Evolutionary conservation across 495 filamentous ascomycete genomes (phyloP).

Genomic region (Eremomyces bilateralis): DNA sequence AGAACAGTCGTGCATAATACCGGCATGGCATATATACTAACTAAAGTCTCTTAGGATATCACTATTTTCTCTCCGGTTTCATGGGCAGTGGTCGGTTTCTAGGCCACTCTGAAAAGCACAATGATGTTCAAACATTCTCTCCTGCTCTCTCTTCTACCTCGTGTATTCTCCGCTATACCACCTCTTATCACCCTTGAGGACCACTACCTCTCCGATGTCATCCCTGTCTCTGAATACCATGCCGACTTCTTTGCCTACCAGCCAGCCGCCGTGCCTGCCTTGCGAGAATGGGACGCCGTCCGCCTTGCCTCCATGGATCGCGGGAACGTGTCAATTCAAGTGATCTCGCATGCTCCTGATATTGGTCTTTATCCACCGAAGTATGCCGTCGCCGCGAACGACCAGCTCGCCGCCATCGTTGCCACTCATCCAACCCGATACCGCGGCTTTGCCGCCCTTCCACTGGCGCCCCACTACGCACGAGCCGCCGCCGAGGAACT

Average conservation of each 20-base stretch:
- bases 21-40: too few relatives aligned
- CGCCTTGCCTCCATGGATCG: not conserved
- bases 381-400: constrained; percentile 4
- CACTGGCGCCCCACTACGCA: constrained; percentile 7
- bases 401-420: constrained; percentile 9
- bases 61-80: too few relatives aligned
- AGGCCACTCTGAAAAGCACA: too few relatives aligned
- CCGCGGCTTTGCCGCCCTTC: constrained; percentile 7
- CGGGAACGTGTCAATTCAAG: not conserved
- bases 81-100: too few relatives aligned
- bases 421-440: constrained; percentile 9
- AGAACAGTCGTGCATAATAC: too few relatives aligned
- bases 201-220: constrained; percentile 28
- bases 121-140: too few relatives aligned
- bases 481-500: constrained; percentile 9
- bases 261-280: constrained; percentile 17
- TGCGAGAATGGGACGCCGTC: constrained; percentile 1
- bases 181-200: constrained; percentile 38
- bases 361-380: not conserved
- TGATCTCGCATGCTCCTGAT: constrained; percentile 1
- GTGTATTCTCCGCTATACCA: too few relatives aligned
- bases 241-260: constrained; percentile 18
- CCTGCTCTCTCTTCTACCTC: too few relatives aligned
- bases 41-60: too few relatives aligned
- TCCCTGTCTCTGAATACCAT: constrained; percentile 7